Evolutionary conservation across 2,329 filamentous ascomycete genomes (phyloP).

Genomic region (Trichoderma gracile): DNA sequence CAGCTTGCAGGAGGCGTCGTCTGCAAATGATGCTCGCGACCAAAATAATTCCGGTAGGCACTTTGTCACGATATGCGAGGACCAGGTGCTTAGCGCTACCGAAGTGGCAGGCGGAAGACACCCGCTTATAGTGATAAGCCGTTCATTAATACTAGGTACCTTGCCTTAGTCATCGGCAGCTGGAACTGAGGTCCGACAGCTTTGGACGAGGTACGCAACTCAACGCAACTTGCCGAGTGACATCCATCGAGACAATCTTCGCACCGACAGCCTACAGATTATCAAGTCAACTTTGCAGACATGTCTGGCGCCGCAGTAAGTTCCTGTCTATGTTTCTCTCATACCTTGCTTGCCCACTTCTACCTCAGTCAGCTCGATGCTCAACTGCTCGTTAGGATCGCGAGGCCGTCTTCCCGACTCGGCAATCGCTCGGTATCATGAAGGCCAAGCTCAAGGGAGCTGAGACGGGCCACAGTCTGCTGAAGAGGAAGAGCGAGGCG

Average conservation of each 20-base stretch:
- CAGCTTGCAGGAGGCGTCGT: not conserved
- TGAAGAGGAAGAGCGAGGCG: conserved; percentile 98
- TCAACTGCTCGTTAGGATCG: conserved; percentile 64
- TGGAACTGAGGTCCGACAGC: not conserved
- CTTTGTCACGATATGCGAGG: conserved; percentile 10
- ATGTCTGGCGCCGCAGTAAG: conserved; percentile 41
- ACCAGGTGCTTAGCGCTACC: conserved; percentile 18
- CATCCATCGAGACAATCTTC: conserved; percentile 1
- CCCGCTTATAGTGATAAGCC: conserved; percentile 25
- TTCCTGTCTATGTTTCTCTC: not conserved
- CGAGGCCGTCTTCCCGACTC: conserved; percentile 95
- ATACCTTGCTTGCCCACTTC: not conserved
- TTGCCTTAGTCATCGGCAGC: not conserved
- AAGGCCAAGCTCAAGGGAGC: conserved; percentile 96
- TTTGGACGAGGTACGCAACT: conserved; percentile 4
- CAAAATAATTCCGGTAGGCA: conserved; percentile 8
- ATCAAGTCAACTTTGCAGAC: conserved; percentile 21
- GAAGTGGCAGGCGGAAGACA: conserved; percentile 16
- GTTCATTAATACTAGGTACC: not conserved
- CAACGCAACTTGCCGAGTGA: conserved; percentile 3
- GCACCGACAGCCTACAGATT: not conserved
- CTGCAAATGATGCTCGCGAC: not conserved
- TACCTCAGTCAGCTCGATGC: not conserved
- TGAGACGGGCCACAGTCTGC: conserved; percentile 85
- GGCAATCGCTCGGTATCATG: conserved; percentile 95